phyloP scores from a whole-genome alignment of 768 basidiomycete species.

The Dendrothele bispora region DNA sequence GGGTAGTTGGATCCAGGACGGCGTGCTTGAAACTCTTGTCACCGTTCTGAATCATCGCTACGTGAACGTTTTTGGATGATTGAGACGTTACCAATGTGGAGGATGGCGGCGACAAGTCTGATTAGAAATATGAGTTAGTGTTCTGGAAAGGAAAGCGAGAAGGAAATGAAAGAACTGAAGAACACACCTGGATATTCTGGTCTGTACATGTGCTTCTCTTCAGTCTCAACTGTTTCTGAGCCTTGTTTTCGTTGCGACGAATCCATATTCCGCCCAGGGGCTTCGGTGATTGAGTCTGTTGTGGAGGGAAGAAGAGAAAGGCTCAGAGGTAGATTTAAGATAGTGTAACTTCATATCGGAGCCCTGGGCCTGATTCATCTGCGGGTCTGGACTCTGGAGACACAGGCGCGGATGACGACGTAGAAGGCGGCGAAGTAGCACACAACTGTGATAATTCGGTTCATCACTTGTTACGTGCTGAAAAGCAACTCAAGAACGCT shows the following conservation, averaged over 20 bases:
- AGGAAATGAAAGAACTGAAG: too few relatives aligned
- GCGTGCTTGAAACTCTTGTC: slow-evolving; percentile 79
- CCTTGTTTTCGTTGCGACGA: slow-evolving; percentile 89
- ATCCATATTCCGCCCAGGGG: slow-evolving; percentile 90
- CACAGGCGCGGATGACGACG: neutral
- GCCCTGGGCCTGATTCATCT: slow-evolving; percentile 88
- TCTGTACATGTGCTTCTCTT: slow-evolving; percentile 95
- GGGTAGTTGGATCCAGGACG: slow-evolving; percentile 84
- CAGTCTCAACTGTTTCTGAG: slow-evolving; percentile 96
- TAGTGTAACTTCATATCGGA: slow-evolving; percentile 87
- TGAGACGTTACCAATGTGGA: slow-evolving; percentile 97
- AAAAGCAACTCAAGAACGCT: slow-evolving; percentile 96
- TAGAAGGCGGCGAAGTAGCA: slow-evolving; percentile 89
- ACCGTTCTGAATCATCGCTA: slow-evolving; percentile 80
- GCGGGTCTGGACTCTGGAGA: slow-evolving; percentile 90
- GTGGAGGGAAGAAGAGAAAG: too few relatives aligned
- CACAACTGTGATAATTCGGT: slow-evolving; percentile 97
- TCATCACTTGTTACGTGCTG: slow-evolving; percentile 96
- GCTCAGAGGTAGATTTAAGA: slow-evolving; percentile 90
- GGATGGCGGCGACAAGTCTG: slow-evolving; percentile 85
- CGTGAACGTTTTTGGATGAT: slow-evolving; percentile 77
- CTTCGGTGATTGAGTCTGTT: too few relatives aligned
- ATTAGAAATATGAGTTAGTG: too few relatives aligned
- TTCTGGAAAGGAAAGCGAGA: too few relatives aligned
- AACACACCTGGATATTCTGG: slow-evolving; percentile 98